Base-by-base conservation (phyloP, 208 protist genomes). In the Acanthamoeba healyi region DNA sequence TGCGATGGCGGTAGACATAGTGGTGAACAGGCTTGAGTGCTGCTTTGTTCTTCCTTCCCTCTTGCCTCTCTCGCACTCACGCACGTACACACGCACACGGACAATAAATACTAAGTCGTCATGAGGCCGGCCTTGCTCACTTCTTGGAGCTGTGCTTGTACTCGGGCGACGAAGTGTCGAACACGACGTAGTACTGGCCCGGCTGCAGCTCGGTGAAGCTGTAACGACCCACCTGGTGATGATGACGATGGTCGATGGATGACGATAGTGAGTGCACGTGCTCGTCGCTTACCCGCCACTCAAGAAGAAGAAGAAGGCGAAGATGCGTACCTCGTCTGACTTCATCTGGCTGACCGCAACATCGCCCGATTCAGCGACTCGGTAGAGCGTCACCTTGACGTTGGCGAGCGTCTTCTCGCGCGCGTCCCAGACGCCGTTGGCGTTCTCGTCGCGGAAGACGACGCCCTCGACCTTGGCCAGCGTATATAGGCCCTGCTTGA, bases 111-210 rank as follows among this genome's bases (percentile, higher is more conserved):
- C 7, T 26, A 15, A 15, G 2, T n/a, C n/a, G n/a, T n/a, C n/a
- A n/a, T n/a, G n/a, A n/a, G n/a, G n/a, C n/a, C n/a, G n/a, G n/a
- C 10, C 0, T 12, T 17, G 15, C 29, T 70, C 24, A 70, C 70
- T 81, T 81, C 70, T 81, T 81, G 7, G 70, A 81, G 79, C 79
- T 88, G 79, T 88, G 79, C 79, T 88, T 88, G 79, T 65, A 88
- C 79, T 88, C 79, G n/a, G 79, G 79, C n/a, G 79, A 88, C 29
- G 79, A 54, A 12, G 51, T 54, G 38, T 88, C 79, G 79, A 88
- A 88, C 32, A 63, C 42, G 32, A 88, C 79, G 79, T 88, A 88
- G 79, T 88, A 88, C 79, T 88, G 49, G 49, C 79, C 79, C 46
- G 79, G 79, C 79, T 88, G 49, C 38, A 88, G 32, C 42, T 88